phyloP scores from a whole-genome alignment of 2,329 filamentous ascomycete species.

The Magnaporthiopsis incrustans region DNA sequence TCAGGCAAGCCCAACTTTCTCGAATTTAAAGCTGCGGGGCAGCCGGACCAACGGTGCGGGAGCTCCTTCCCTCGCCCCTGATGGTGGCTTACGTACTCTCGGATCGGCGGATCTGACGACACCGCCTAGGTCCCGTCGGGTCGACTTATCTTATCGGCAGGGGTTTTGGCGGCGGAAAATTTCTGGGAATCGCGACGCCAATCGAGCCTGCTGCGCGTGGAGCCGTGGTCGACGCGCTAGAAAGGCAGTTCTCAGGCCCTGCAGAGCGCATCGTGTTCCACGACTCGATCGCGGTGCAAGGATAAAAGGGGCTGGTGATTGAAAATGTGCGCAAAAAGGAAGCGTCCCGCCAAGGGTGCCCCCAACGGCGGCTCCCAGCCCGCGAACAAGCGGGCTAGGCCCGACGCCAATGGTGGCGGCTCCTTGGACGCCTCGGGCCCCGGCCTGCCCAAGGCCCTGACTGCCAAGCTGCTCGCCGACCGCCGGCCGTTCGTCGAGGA shows the following conservation, averaged over 20 bases:
- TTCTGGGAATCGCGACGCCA: not conserved
- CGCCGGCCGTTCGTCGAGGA: constrained; percentile 44
- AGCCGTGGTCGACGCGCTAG: not conserved
- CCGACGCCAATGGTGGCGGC: constrained; percentile 12
- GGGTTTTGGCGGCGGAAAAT: not conserved
- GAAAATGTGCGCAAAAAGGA: constrained; percentile 18
- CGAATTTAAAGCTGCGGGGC: not conserved
- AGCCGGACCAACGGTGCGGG: not conserved
- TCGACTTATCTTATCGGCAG: not conserved
- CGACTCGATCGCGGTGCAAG: too few relatives aligned
- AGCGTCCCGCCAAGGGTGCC: constrained; percentile 27
- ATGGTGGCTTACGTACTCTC: not conserved
- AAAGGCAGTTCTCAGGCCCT: not conserved
- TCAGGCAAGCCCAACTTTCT: too few relatives aligned
- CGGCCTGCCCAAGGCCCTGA: constrained; percentile 13
- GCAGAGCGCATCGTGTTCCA: too few relatives aligned
- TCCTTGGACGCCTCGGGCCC: constrained; percentile 15
- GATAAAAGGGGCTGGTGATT: too few relatives aligned
- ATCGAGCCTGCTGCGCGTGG: not conserved
- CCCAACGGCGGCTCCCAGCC: constrained; percentile 19
- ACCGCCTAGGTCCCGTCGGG: too few relatives aligned
- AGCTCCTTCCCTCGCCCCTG: not conserved
- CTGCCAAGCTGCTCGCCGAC: constrained; percentile 20
- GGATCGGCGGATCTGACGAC: not conserved
- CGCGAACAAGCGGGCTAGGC: constrained; percentile 28